Conservation (phyloP, 2,329 filamentous ascomycete genomes). For the Pyrenophora graminea region DNA sequence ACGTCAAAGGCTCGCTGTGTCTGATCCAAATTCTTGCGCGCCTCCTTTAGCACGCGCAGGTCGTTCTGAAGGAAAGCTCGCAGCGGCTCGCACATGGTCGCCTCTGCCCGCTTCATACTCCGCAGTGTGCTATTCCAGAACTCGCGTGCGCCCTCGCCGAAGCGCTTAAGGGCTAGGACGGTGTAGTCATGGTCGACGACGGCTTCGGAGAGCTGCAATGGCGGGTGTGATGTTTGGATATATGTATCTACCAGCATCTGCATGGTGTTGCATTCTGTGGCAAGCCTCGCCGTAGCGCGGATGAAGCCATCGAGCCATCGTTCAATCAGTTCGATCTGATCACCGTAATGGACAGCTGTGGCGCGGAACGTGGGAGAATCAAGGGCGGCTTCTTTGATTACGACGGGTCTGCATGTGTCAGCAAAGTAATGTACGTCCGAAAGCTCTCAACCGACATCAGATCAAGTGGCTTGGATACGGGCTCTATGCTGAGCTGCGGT, state of each 20-base stretch:
- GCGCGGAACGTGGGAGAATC: constrained; percentile 96
- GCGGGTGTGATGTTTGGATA: constrained; percentile 74
- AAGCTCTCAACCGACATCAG: constrained; percentile 44
- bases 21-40: constrained; percentile 72
- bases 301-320: constrained; percentile 83
- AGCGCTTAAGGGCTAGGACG: constrained; percentile 79
- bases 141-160: constrained; percentile 83
- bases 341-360: constrained; percentile 80
- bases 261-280: constrained; percentile 69
- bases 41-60: constrained; percentile 83
- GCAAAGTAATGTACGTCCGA: neutral
- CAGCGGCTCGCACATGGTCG: constrained; percentile 78
- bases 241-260: constrained; percentile 81
- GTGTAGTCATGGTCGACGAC: constrained; percentile 96
- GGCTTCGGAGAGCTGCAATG: constrained; percentile 74
- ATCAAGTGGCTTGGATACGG: constrained; percentile 47
- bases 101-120: constrained; percentile 77
- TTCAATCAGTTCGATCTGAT: constrained; percentile 89
- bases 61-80: constrained; percentile 77
- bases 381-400: constrained; percentile 90
- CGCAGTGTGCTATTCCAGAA: constrained; percentile 80
- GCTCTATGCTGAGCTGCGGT: constrained; percentile 41
- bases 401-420: constrained; percentile 66
- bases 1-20: constrained; percentile 85
- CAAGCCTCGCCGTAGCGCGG: constrained; percentile 64